Conservation (phyloP, 306 rosid species). For the Corylus americana region DNA sequence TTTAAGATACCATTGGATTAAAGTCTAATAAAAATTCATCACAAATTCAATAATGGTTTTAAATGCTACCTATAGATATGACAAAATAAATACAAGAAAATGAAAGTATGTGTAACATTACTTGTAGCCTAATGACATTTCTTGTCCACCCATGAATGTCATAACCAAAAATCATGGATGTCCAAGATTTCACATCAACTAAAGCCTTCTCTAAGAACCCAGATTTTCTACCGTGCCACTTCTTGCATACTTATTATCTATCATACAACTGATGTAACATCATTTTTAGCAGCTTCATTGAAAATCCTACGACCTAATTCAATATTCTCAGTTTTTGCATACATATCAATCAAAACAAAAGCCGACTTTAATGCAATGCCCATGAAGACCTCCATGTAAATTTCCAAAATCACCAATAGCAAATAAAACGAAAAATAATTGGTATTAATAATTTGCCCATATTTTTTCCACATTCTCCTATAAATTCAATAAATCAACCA, state of each 20-base stretch:
- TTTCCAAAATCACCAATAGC: no score
- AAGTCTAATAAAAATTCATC: no score
- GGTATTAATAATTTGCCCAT: no score
- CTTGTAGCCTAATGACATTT: slow-evolving; percentile 32
- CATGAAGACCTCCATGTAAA: slow-evolving; percentile 34
- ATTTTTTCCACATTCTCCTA: neutral
- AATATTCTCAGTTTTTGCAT: slow-evolving; percentile 46
- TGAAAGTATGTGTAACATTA: no score
- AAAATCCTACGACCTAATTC: slow-evolving; percentile 38
- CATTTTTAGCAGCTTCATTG: slow-evolving; percentile 48
- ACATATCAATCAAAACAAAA: slow-evolving; percentile 41
- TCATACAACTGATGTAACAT: slow-evolving; percentile 73
- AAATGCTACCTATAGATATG: no score
- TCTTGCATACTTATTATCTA: slow-evolving; percentile 48
- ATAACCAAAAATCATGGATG: slow-evolving; percentile 63
- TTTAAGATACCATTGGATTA: no score
- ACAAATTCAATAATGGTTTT: no score
- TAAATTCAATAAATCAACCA: no score
- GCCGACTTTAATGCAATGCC: slow-evolving; percentile 47
- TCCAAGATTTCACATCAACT: slow-evolving; percentile 72
- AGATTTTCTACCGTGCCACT: slow-evolving; percentile 47
- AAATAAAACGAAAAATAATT: no score
- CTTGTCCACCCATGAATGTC: slow-evolving; percentile 65
- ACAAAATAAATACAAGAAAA: no score
- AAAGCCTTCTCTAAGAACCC: slow-evolving; percentile 61